Evolutionary conservation across 805 yeast species (phyloP), one percentile per base, ranked within the genome.

Genomic region (Candida anglica): DNA sequence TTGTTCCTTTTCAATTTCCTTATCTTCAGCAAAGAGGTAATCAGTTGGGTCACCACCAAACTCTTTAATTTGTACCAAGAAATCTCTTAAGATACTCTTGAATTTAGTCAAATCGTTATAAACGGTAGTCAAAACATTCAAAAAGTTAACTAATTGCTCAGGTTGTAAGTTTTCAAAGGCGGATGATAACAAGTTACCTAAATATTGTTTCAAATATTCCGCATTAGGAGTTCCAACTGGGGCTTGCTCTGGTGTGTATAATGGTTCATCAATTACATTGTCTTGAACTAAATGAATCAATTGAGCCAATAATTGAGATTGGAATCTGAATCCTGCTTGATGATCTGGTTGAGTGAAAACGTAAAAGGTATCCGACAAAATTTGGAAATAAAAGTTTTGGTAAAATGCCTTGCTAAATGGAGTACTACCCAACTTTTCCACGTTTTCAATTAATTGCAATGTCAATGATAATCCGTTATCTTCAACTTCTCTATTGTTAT

Each of bases 341-440:
- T 93, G 99, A 60, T 93, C 99, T 6, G 96, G 81, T 58, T 93
- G 98, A 3, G 98, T 93, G 37, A 93, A 72, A 20, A 93, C 98
- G 50, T 76, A 85, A 56, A 93, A 93, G 1, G 95, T 84, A 58
- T 93, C 99, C 38, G 93, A 79, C 41, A 93, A 73, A 38, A 93
- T 87, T 33, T 86, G 82, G 71, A 87, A 84, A 58, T 84, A 89
- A 56, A 83, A 93, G 54, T 81, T 87, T 56, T 82, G 80, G 68
- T 86, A 93, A 55, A 93, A 93, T 16, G 86, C 89, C 48, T 80
- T 76, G 3, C 95, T 80, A 51, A 91, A 86, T 30, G 81, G 78
- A 19, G 75, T 71, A 43, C 72, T 71, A 4, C 87, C 87, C 44
- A 86, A 67, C 34, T 73, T 77, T 44, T 88, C 91, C 46, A 93